A percentile compares a stretch with the other conserved stretches of the same genome.
Conservation (phyloP, 2,329 filamentous ascomycete species). For the Coleophoma eucalyptorum region DNA sequence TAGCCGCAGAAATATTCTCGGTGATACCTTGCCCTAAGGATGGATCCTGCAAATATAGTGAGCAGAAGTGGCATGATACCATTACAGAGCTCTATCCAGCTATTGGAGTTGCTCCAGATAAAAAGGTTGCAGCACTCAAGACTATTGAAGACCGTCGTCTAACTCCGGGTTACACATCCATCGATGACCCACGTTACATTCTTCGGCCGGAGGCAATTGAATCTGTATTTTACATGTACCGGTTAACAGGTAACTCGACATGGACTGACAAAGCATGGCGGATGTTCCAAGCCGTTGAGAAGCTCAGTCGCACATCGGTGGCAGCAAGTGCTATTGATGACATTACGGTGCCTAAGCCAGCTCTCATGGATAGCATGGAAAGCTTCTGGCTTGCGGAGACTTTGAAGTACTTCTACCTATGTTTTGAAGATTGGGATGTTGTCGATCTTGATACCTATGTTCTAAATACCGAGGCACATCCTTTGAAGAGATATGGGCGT, state of each 20-base stretch:
- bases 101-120: constrained; percentile 53
- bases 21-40: constrained; percentile 23
- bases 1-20: constrained; percentile 56
- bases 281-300: constrained; percentile 44
- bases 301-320: constrained; percentile 35
- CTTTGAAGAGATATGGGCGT: constrained; percentile 31
- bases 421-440: constrained; percentile 41
- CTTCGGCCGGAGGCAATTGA: constrained; percentile 64
- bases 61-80: constrained; percentile 46
- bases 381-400: constrained; percentile 62
- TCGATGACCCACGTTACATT: constrained; percentile 38
- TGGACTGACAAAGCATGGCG: constrained; percentile 42
- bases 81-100: constrained; percentile 30
- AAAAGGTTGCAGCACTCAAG: constrained; percentile 1
- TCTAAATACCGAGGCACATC: constrained; percentile 31
- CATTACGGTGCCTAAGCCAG: constrained; percentile 40
- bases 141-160: constrained; percentile 12
- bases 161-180: constrained; percentile 14
- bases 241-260: constrained; percentile 23
- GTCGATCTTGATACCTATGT: constrained; percentile 61
- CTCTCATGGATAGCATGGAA: constrained; percentile 51
- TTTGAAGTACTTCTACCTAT: constrained; percentile 60
- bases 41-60: constrained; percentile 19
- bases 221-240: constrained; percentile 58
- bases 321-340: constrained; percentile 38